A percentile compares a stretch with the other conserved stretches of the same genome.
Evolutionary conservation across 306 rosid genomes (phyloP).

Genomic region (Oemleria cerasiformis): DNA sequence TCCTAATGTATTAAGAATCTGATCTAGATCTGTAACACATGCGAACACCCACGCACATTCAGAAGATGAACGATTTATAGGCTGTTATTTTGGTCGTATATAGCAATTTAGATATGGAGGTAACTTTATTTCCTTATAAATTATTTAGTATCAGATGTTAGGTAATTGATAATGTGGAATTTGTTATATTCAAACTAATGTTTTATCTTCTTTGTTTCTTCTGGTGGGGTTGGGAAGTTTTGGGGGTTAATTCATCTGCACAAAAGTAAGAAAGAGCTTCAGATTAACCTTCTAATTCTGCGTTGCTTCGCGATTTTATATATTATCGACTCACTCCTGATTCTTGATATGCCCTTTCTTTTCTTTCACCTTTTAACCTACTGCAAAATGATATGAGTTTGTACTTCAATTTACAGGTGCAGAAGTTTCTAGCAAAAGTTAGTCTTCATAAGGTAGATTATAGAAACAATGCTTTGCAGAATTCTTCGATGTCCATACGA

Average conservation of each 20-base stretch:
- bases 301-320: neutral
- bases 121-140: neutral
- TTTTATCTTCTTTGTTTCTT: no score
- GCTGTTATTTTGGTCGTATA: neutral
- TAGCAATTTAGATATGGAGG: neutral
- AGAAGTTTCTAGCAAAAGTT: slow-evolving; percentile 57
- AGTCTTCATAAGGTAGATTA: slow-evolving; percentile 71
- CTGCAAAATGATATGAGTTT: slow-evolving; percentile 19
- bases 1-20: neutral
- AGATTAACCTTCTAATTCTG: neutral
- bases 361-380: slow-evolving; percentile 5
- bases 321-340: neutral
- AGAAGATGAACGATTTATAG: neutral
- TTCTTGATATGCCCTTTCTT: neutral
- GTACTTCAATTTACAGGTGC: slow-evolving; percentile 58
- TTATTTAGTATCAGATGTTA: neutral
- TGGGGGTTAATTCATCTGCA: neutral
- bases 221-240: no score
- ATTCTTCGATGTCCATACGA: neutral
- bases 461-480: neutral
- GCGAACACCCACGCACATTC: neutral
- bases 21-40: neutral
- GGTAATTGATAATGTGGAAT: neutral
- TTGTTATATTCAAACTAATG: no score
- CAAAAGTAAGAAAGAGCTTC: neutral